phyloP scores from a whole-genome alignment of 2,329 filamentous ascomycete genomes.

The Hypoxylon sp. region DNA sequence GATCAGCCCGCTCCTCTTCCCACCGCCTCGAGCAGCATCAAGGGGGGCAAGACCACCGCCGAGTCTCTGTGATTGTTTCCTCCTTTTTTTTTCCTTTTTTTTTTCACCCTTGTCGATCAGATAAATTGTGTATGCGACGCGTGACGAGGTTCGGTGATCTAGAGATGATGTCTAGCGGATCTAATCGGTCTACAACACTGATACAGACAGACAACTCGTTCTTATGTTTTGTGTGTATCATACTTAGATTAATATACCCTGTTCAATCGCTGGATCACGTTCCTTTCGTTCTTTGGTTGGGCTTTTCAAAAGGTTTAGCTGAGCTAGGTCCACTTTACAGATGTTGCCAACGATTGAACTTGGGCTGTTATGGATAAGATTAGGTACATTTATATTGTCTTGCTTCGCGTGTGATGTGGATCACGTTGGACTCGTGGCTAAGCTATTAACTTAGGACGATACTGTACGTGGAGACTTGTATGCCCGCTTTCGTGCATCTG shows the following conservation, averaged over 20 bases:
- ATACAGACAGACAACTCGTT: slow-evolving; percentile 19
- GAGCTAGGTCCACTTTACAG: background rate
- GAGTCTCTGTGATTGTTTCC: slow-evolving; percentile 33
- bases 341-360: background rate
- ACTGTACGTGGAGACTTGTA: background rate
- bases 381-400: background rate
- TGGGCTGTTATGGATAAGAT: background rate
- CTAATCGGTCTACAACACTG: slow-evolving; percentile 17
- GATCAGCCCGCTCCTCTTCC: slow-evolving; percentile 45
- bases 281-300: background rate
- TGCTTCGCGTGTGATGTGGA: background rate
- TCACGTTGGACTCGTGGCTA: background rate
- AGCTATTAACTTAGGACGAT: background rate
- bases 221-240: slow-evolving; percentile 35
- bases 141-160: slow-evolving; percentile 10
- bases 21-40: slow-evolving; percentile 3
- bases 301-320: background rate
- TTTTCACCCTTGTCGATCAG: background rate
- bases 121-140: slow-evolving; percentile 19
- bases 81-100: slow-evolving; percentile 12
- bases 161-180: slow-evolving; percentile 2
- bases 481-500: background rate
- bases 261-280: slow-evolving; percentile 33
- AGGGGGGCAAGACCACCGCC: slow-evolving; percentile 30
- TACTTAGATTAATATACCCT: slow-evolving; percentile 45